Evolutionary conservation across 2,329 filamentous ascomycete genomes (phyloP).

Genomic region (Phaeosphaeria sp.): DNA sequence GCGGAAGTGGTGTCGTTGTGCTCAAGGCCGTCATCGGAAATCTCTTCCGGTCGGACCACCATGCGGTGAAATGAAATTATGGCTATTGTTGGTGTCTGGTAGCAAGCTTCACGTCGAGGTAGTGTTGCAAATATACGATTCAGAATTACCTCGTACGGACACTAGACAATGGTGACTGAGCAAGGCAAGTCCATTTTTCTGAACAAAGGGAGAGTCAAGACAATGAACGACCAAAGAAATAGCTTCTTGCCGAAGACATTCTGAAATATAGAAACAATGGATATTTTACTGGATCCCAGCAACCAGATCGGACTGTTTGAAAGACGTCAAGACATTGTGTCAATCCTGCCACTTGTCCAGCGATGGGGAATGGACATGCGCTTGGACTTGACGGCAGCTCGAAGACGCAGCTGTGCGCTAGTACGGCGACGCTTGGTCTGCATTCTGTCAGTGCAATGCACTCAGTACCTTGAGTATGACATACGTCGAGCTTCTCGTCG

Average conservation of each 20-base stretch:
- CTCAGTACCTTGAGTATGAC: background rate
- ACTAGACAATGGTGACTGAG: background rate
- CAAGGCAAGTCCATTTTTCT: background rate
- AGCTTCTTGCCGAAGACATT: background rate
- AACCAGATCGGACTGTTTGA: background rate
- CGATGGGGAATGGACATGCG: slow-evolving; percentile 29
- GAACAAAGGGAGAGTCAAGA: background rate
- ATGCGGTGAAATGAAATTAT: too few relatives aligned
- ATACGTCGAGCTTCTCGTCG: slow-evolving; percentile 21
- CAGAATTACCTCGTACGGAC: background rate
- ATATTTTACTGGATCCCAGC: background rate
- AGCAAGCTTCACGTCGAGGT: too few relatives aligned
- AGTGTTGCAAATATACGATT: too few relatives aligned
- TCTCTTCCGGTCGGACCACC: too few relatives aligned
- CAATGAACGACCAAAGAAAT: background rate
- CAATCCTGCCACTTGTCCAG: slow-evolving; percentile 6
- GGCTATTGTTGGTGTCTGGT: too few relatives aligned
- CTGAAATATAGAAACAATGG: background rate
- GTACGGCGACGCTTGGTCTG: slow-evolving; percentile 31
- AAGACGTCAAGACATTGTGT: background rate
- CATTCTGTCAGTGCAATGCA: slow-evolving; percentile 1
- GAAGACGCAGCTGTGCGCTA: slow-evolving; percentile 30
- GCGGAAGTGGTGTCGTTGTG: too few relatives aligned
- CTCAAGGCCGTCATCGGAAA: too few relatives aligned
- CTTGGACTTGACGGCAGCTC: slow-evolving; percentile 29